phyloP scores from a whole-genome alignment of 1,284 basidiomycete genomes.

The Marasmius oreades region DNA sequence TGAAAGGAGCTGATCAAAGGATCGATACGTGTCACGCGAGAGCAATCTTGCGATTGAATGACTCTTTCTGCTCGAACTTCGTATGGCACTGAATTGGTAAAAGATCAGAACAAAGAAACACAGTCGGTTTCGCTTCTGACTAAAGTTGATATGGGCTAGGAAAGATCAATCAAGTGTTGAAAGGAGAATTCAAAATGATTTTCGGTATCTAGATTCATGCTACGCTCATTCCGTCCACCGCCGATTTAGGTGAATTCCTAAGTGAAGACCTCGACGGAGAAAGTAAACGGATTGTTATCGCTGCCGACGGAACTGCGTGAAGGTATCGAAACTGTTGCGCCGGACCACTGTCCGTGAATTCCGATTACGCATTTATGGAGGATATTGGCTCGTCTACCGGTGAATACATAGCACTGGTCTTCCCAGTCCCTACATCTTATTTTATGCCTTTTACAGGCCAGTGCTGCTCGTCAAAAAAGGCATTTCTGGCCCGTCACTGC shows the following conservation, averaged over 20 bases:
- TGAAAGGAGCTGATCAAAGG: not conserved
- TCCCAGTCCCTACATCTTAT: not conserved
- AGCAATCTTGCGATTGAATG: not conserved
- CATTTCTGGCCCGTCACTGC: conserved; percentile 91
- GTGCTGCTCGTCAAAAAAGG: conserved; percentile 86
- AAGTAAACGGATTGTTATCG: conserved; percentile 92
- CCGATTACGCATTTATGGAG: conserved; percentile 84
- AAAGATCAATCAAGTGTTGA: conserved; percentile 81
- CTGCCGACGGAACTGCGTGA: conserved; percentile 78
- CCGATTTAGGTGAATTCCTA: not conserved
- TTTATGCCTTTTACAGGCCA: conserved; percentile 41
- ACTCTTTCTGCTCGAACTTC: not conserved
- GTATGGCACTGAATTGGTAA: not conserved
- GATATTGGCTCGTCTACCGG: conserved; percentile 88
- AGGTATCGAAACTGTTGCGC: no score
- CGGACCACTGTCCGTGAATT: conserved; percentile 52
- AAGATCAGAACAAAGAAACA: conserved; percentile 43
- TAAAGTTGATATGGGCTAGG: conserved; percentile 95
- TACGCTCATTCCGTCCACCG: conserved; percentile 2
- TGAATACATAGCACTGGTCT: conserved; percentile 77
- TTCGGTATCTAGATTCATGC: conserved; percentile 65
- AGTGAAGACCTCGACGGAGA: conserved; percentile 95
- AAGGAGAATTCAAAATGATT: conserved; percentile 82
- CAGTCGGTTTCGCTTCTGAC: not conserved
- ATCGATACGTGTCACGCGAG: not conserved